Evolutionary conservation across 2,329 filamentous ascomycete genomes (phyloP), one percentile per base, ranked within the genome.

Genomic region (Spiromastix sp.): DNA sequence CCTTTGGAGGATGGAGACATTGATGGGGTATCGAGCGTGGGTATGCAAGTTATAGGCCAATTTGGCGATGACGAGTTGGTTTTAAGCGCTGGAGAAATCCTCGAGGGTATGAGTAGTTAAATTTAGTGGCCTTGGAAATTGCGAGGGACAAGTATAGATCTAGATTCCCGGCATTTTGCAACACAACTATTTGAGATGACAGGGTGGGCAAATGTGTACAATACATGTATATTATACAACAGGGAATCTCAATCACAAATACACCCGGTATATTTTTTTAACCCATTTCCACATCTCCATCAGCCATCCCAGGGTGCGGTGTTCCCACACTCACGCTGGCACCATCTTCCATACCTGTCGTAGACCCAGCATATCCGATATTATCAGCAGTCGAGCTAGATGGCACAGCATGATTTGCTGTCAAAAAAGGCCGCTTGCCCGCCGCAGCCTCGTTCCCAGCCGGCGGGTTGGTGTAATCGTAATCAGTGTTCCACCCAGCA

Each of bases 401-500:
- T 10, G 30, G 12, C n/a, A n/a, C n/a, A n/a, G n/a, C 7, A 13
- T 15, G 5, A 24, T 6, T 7, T 5, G 12, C 30, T 6, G 13
- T 16, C 5, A 16, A 6, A n/a, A n/a, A n/a, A n/a, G n/a, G n/a
- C n/a, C n/a, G n/a, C n/a, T n/a, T n/a, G n/a, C n/a, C n/a, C 10
- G 19, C 15, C 15, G 24, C 16, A 36, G 16, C 25, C 10, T n/a
- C 22, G 12, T 27, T 27, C 4, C 32, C 17, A 6, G 12, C 13
- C 17, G 7, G n/a, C n/a, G n/a, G n/a, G n/a, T n/a, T n/a, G n/a
- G n/a, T n/a, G 5, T n/a, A n/a, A 5, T 16, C 27, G 5, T 24
- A 24, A 9, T 30, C 33, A 13, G 18, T 27, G 6, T 26, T 54
- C n/a, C 59, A 56, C 53, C 57, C 79, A 77, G 93, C 62, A 84